Conservation (phyloP, 2,329 filamentous ascomycete genomes). For the Cucurbitaria berberidis region DNA sequence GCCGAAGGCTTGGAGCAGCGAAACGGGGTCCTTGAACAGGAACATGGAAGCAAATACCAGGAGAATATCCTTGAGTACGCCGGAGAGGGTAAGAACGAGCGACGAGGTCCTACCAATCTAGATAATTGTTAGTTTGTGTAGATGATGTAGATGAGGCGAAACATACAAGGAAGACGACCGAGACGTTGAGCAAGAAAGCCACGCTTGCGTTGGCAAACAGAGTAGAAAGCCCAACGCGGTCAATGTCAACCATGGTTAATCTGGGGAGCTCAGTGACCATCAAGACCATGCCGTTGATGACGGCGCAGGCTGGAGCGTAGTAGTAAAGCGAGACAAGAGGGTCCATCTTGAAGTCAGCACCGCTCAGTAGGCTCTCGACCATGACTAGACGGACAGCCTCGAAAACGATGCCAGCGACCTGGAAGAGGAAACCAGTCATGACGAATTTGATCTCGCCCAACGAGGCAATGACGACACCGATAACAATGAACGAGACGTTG, state of each 20-base stretch:
- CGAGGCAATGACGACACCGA: constrained; percentile 93
- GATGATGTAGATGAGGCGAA: neutral
- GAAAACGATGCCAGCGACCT: constrained; percentile 78
- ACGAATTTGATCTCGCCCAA: constrained; percentile 96
- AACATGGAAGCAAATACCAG: constrained; percentile 80
- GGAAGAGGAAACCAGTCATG: constrained; percentile 77
- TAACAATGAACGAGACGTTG: constrained; percentile 92
- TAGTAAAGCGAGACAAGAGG: constrained; percentile 88
- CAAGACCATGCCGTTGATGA: constrained; percentile 78
- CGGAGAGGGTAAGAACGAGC: constrained; percentile 83
- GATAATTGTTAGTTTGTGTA: constrained; percentile 17
- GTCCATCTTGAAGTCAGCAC: constrained; percentile 89
- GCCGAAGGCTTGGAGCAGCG: constrained; percentile 78
- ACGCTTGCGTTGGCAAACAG: constrained; percentile 78
- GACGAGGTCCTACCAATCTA: constrained; percentile 89
- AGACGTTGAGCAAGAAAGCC: constrained; percentile 83
- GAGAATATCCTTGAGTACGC: constrained; percentile 87
- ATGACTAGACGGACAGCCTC: constrained; percentile 84
- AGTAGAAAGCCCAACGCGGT: constrained; percentile 73
- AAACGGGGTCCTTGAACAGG: constrained; percentile 79
- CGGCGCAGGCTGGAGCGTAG: constrained; percentile 82
- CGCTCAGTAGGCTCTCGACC: constrained; percentile 82
- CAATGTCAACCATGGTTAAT: constrained; percentile 72
- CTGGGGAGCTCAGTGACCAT: constrained; percentile 75
- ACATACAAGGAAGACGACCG: constrained; percentile 83